Base-by-base conservation (phyloP, 768 basidiomycete species). In the Pleurotus giganteus region DNA sequence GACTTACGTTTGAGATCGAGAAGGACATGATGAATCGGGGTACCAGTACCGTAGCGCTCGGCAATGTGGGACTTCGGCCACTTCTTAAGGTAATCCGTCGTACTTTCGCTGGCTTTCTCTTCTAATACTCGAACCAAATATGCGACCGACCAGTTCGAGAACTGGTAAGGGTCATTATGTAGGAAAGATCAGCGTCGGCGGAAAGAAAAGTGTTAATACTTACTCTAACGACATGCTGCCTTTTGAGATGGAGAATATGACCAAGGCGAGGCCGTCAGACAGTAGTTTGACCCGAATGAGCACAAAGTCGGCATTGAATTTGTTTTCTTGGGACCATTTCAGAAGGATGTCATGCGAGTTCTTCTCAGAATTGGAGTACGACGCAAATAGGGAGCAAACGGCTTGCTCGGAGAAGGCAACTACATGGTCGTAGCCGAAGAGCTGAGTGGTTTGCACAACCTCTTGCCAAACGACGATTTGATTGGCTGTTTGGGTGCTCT, bases 261-360 rank as follows among this genome's bases (percentile, higher is more conserved):
- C 50, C 17, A 57, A 32, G 24, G 51, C 56, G 19, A 24, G n/a
- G n/a, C 28, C 23, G 23, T 39, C 27, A 13, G 56, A 57, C 2
- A 57, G 51, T 2, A 57, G 43, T 27, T 53, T 52, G 50, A 57
- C 50, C 15, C 34, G 29, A 27, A 57, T 24, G 13, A 29, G n/a
- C 4, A 12, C 29, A 41, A 57, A 57, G 4, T 44, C 4, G 4
- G 34, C 56, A 4, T 13, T 7, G 45, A 54, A 58, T 2, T 24
- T 45, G 12, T 28, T 42, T 21, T 39, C 44, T 26, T 23, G 7
- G 21, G 21, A 26, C 44, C 21, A 28, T 11, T 26, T 28, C 19
- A 45, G 19, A 21, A 45, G 44, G 27, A 24, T 21, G 9, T 45
- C 27, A 17, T 45, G 44, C 5, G 44, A 13, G 12, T 13, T 19